Evolutionary conservation across 768 basidiomycete genomes (phyloP).

Genomic region (Suillus variegatus): DNA sequence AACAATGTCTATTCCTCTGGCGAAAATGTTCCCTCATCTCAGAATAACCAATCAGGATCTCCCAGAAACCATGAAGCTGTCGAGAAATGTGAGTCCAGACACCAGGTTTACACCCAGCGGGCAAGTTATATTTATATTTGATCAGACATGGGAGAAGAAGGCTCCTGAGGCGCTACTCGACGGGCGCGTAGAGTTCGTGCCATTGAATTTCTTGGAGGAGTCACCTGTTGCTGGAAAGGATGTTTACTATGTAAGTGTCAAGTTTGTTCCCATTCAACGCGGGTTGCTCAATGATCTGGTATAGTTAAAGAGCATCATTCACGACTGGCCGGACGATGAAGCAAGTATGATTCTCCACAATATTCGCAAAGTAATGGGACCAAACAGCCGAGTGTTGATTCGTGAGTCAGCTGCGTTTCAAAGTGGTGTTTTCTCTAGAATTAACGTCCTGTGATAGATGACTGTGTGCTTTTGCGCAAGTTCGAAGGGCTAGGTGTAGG

Average conservation of each 20-base stretch:
- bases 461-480: too few relatives aligned
- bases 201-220: constrained; percentile 25
- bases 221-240: constrained; percentile 20
- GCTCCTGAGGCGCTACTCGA: constrained; percentile 22
- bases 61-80: constrained; percentile 22
- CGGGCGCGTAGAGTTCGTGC: constrained; percentile 17
- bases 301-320: too few relatives aligned
- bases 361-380: too few relatives aligned
- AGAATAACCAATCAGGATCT: constrained; percentile 30
- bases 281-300: too few relatives aligned
- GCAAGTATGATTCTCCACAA: too few relatives aligned
- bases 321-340: too few relatives aligned
- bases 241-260: constrained; percentile 14
- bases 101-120: background rate
- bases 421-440: too few relatives aligned
- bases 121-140: background rate
- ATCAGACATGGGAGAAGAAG: constrained; percentile 16
- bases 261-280: background rate
- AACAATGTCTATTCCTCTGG: constrained; percentile 26
- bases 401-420: too few relatives aligned
- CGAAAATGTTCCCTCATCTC: constrained; percentile 27
- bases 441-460: too few relatives aligned
- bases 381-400: too few relatives aligned
- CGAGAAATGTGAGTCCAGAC: background rate
- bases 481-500: too few relatives aligned